phyloP scores from a whole-genome alignment of 257 asterid species.

The Catharanthus roseus region DNA sequence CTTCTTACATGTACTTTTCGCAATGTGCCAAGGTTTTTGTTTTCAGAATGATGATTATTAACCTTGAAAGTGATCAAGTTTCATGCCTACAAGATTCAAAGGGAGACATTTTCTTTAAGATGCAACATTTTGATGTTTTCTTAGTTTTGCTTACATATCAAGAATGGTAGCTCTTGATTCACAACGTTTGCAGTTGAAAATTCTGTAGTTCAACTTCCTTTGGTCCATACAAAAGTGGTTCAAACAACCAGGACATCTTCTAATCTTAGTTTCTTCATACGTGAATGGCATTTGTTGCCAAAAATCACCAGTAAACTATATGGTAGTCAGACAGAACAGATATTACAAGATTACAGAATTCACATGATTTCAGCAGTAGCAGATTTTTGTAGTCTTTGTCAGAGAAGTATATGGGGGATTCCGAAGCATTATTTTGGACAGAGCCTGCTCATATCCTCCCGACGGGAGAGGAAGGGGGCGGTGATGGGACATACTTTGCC shows the following conservation, averaged over 20 bases:
- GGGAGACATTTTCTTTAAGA: not conserved
- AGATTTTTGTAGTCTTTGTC: not conserved
- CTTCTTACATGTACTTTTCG: not conserved
- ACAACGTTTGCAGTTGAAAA: not conserved
- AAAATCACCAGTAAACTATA: slow-evolving; percentile 5
- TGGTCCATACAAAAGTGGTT: not conserved
- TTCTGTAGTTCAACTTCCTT: not conserved
- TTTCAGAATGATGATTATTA: not conserved
- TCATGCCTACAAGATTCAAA: not conserved
- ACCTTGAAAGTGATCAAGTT: too few species aligned
- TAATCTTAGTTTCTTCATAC: not conserved
- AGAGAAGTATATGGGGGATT: not conserved
- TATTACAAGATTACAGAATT: slow-evolving; percentile 12
- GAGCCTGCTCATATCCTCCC: slow-evolving; percentile 59
- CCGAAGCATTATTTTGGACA: not conserved
- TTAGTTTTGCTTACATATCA: too few species aligned
- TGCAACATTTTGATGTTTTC: not conserved
- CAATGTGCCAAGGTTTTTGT: not conserved
- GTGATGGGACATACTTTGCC: slow-evolving; percentile 52
- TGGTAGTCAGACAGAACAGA: not conserved
- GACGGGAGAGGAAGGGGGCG: slow-evolving; percentile 84
- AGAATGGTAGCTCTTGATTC: not conserved
- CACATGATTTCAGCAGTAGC: slow-evolving; percentile 1
- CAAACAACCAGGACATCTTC: not conserved
- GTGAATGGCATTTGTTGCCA: slow-evolving; percentile 3